These are phyloP conservation scores for Salicornia ramosissima DNA, from an alignment of 148 eudicot species.

Conservation along the genomic window DNA sequence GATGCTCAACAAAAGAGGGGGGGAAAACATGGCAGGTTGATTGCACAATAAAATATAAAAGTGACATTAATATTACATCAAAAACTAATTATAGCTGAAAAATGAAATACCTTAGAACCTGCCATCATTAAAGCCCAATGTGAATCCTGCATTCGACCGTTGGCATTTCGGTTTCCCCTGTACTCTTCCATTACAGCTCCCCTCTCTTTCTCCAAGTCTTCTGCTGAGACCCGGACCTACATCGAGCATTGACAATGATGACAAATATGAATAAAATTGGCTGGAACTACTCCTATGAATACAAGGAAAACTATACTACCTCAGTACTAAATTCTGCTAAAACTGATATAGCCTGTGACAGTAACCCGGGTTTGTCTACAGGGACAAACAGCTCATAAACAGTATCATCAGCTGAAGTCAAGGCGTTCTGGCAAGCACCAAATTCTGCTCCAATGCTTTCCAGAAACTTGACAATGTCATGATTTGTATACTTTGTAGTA, in stretches of 20 bases:
- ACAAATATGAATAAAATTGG: not conserved
- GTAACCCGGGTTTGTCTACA: constrained; percentile 77
- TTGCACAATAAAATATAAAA: not conserved
- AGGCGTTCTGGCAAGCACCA: constrained; percentile 92
- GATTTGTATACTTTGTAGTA: constrained; percentile 73
- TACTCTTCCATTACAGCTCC: constrained; percentile 96
- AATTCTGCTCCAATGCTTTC: constrained; percentile 84
- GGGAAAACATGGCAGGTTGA: not conserved
- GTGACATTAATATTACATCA: too few species aligned
- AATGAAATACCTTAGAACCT: constrained; percentile 64
- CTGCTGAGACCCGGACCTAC: constrained; percentile 73
- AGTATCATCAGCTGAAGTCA: constrained; percentile 81
- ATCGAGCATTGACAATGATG: constrained; percentile 2
- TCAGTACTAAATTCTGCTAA: constrained; percentile 84
- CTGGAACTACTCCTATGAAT: not conserved
- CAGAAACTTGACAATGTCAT: constrained; percentile 68
- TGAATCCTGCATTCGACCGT: constrained; percentile 90
- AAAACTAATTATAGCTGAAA: not conserved
- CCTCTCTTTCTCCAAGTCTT: constrained; percentile 89
- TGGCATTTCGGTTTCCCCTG: constrained; percentile 76
- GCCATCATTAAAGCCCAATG: constrained; percentile 89
- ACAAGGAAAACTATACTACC: constrained; percentile 34
- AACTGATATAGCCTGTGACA: constrained; percentile 75
- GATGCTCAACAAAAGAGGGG: not conserved
- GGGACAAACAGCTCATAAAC: constrained; percentile 91